A percentile compares a stretch with the other conserved stretches of the same genome.
These are phyloP conservation scores for Colletotrichum sp. DNA, from an alignment of 2,329 filamentous ascomycete genomes.

Conservation along the genomic window DNA sequence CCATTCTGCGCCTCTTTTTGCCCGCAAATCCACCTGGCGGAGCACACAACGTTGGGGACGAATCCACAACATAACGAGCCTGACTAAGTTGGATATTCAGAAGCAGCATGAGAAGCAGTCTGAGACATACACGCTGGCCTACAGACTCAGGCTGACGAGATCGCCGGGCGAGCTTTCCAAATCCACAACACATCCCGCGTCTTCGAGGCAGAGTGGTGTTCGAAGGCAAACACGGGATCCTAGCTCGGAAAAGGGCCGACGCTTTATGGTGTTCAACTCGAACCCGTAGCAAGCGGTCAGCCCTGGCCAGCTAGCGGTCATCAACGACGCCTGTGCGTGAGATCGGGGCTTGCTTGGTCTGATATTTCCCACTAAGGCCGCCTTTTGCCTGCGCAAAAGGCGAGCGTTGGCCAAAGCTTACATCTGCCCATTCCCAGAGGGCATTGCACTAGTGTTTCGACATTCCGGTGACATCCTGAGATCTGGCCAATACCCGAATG, in stretches of 20 bases:
- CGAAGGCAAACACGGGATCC: conserved; percentile 9
- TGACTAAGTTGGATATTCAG: background rate
- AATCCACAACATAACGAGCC: background rate
- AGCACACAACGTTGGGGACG: background rate
- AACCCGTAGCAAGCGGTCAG: background rate
- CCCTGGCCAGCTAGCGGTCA: conserved; percentile 5
- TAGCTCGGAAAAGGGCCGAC: conserved; percentile 1
- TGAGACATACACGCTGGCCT: background rate
- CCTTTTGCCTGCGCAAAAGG: background rate
- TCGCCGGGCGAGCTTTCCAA: background rate
- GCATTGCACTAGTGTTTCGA: conserved; percentile 19
- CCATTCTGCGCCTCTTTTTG: background rate
- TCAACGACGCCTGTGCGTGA: background rate
- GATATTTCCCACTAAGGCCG: conserved; percentile 8
- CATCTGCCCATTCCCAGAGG: conserved; percentile 7
- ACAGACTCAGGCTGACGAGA: background rate
- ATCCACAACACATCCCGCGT: background rate
- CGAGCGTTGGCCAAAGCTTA: conserved; percentile 17
- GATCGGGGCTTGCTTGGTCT: background rate
- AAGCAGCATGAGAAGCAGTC: background rate
- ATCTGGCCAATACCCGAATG: conserved; percentile 8
- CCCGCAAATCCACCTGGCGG: background rate
- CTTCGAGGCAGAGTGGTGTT: conserved; percentile 1
- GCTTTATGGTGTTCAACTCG: background rate
- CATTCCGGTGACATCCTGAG: conserved; percentile 13